Percentiles rank a stretch among this genome's conserved stretches.
Conservation (phyloP, 257 asterid species). For the Solanum chilense region DNA sequence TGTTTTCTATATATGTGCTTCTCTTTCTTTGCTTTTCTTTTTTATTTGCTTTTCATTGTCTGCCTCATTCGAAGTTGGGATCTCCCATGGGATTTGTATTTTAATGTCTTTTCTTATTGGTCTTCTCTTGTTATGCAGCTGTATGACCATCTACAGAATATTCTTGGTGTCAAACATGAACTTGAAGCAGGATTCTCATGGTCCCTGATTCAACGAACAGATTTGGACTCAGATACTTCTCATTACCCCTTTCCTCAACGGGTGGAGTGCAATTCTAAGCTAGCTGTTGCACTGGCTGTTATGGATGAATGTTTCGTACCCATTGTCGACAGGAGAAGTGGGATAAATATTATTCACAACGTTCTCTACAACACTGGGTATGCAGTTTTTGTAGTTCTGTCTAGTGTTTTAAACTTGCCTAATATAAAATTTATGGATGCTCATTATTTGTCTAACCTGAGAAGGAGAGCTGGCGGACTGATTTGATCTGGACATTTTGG, state of each 20-base stretch:
- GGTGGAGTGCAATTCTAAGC: conserved; percentile 49
- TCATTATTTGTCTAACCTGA: neutral
- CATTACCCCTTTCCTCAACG: conserved; percentile 7
- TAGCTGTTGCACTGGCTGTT: conserved; percentile 81
- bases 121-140: conserved; percentile 29
- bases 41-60: neutral
- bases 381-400: neutral
- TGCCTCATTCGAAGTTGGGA: neutral
- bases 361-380: conserved; percentile 12
- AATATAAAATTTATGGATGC: neutral
- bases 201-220: conserved; percentile 56
- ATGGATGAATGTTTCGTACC: conserved; percentile 97
- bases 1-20: neutral
- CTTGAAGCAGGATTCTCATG: conserved; percentile 2
- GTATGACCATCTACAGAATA: conserved; percentile 66
- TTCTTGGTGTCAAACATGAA: conserved; percentile 60
- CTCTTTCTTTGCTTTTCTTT: neutral
- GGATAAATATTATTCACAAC: conserved; percentile 48
- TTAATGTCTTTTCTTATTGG: neutral
- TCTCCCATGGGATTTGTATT: neutral
- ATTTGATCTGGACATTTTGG: neutral
- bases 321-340: conserved; percentile 75
- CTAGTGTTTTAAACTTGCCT: neutral
- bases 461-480: neutral
- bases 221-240: conserved; percentile 42